These are phyloP conservation scores for Clonostachys sp. DNA, from an alignment of 2,329 filamentous ascomycete genomes.

Conservation along the genomic window DNA sequence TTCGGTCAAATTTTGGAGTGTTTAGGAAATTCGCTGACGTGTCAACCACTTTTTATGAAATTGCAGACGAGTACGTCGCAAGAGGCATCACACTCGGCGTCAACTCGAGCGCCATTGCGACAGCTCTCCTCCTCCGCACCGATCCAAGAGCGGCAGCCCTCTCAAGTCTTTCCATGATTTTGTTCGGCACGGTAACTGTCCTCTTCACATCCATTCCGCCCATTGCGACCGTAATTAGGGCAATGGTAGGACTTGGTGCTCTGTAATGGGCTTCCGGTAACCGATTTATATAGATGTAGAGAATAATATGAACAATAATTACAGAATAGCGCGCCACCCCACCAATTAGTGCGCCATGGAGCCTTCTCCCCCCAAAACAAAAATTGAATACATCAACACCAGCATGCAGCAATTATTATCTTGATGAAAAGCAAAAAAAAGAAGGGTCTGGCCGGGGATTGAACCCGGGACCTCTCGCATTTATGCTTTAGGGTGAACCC, in stretches of 20 bases:
- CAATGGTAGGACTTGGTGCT: neutral
- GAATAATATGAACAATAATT: neutral
- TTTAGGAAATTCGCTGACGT: neutral
- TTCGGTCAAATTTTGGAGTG: too few relatives aligned
- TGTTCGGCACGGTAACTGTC: slow-evolving; percentile 56
- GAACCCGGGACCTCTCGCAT: slow-evolving; percentile 42
- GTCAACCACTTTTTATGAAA: neutral
- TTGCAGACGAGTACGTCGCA: slow-evolving; percentile 58
- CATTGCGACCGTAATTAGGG: slow-evolving; percentile 36
- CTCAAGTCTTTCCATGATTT: slow-evolving; percentile 54
- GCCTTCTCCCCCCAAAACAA: too few relatives aligned
- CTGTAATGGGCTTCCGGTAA: neutral
- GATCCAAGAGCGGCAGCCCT: slow-evolving; percentile 56
- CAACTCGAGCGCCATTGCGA: slow-evolving; percentile 56
- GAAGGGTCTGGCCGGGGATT: slow-evolving; percentile 37
- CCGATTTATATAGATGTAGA: neutral
- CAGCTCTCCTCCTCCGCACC: slow-evolving; percentile 48
- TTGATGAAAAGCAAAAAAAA: slow-evolving; percentile 10
- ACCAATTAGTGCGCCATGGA: too few relatives aligned
- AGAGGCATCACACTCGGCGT: slow-evolving; percentile 57
- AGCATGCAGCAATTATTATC: too few relatives aligned
- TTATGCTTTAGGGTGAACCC: slow-evolving; percentile 37
- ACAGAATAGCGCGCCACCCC: too few relatives aligned
- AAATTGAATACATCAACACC: too few relatives aligned
- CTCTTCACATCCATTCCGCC: slow-evolving; percentile 53